Base-by-base conservation (phyloP, 345 rosid genomes). In the Camelina neglecta region DNA sequence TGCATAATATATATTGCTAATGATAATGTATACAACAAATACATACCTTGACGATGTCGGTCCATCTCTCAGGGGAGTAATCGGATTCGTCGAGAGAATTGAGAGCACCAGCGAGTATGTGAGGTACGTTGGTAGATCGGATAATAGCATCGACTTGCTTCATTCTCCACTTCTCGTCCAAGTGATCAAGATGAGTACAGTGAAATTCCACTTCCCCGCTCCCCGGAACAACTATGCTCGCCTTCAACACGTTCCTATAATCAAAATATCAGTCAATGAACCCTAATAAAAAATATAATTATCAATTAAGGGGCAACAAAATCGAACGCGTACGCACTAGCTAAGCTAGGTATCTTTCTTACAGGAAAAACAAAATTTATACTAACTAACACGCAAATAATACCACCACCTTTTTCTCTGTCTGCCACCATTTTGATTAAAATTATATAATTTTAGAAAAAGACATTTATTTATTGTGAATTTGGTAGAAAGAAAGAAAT, bases 161-260 rank as follows among this genome's bases (percentile, higher is more conserved):
- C 98, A 92, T 94, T 73, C 98, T 65, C 98, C 98, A 92, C 5
- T 65, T 85, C 78, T 94, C 97, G 24, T 94, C 93, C 2, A 94
- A 89, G 81, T 92, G 98, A 69, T 94, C 98, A 12, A 92, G 91
- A 76, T 85, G 91, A 31, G 96, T 92, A 83, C 97, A 92, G 44
- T 92, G 86, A 85, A 92, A 87, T 65, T 92, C 84, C n/a, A 94
- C 81, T 71, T 94, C 97, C 57, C 98, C 98, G 29, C 77, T 48
- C 67, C 83, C 72, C 0, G 96, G 96, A 69, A 90, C 95, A 36
- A 87, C 96, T 13, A 94, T 81, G 0, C 84, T 90, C 13, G 93
- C 93, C 89, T 89, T 94, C 0, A 94, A 89, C 49, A 92, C 88
- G 74, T 94, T 94, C 86, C 97, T 94, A 71, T 45, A 0, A 29